A percentile compares a stretch with the other conserved stretches of the same genome.
phyloP scores from a whole-genome alignment of 1,139 yeast species.

The Pichia sorboxylosa region DNA sequence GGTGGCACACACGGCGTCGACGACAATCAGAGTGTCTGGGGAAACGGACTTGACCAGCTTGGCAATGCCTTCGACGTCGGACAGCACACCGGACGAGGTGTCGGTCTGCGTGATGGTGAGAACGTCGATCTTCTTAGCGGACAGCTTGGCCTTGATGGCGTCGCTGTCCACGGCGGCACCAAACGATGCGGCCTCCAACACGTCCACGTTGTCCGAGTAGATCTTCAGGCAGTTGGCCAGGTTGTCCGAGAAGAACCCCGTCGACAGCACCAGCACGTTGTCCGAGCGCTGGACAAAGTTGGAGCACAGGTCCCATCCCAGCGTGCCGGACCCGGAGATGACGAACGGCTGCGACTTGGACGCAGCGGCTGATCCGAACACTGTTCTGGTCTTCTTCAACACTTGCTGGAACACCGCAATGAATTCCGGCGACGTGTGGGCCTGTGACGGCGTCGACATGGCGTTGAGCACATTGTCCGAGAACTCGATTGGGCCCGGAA shows the following conservation, averaged over 20 bases:
- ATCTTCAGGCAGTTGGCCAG: constrained; percentile 70
- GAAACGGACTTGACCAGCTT: constrained; percentile 47
- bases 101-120: constrained; percentile 91
- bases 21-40: constrained; percentile 74
- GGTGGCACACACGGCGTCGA: constrained; percentile 91
- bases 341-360: constrained; percentile 65
- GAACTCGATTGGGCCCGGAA: constrained; percentile 92
- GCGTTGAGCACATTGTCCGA: constrained; percentile 73
- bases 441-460: constrained; percentile 74
- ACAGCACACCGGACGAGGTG: constrained; percentile 85
- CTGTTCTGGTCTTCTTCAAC: constrained; percentile 53
- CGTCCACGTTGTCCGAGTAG: constrained; percentile 63
- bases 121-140: constrained; percentile 36
- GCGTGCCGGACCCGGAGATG: constrained; percentile 82
- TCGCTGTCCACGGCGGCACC: constrained; percentile 62
- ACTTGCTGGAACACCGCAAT: constrained; percentile 60
- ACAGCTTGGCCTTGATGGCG: constrained; percentile 31
- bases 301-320: constrained; percentile 88
- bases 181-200: constrained; percentile 46
- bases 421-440: constrained; percentile 88
- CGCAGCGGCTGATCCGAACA: constrained; percentile 56
- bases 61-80: constrained; percentile 58
- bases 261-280: constrained; percentile 67
- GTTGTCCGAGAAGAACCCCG: constrained; percentile 87
- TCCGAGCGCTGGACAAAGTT: constrained; percentile 57